These are phyloP conservation scores for Vinca major DNA, from an alignment of 305 asterid genomes.

Conservation along the genomic window DNA sequence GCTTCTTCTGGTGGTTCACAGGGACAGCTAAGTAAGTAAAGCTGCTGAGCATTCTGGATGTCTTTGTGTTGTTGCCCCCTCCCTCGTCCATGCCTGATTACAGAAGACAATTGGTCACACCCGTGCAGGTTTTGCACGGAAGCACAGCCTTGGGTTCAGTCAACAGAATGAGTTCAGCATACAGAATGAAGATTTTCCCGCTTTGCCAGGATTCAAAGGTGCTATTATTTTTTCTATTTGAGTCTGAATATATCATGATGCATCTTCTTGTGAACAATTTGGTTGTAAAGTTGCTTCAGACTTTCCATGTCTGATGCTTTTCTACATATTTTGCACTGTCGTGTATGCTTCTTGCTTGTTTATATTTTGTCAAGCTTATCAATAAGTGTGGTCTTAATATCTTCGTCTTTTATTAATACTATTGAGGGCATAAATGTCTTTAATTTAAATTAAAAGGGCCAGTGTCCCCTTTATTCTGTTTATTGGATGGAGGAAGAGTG, in stretches of 20 bases:
- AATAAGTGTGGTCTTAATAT: background rate
- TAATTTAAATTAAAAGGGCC: background rate
- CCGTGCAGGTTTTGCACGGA: constrained; percentile 89
- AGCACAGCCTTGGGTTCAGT: constrained; percentile 76
- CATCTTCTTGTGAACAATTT: background rate
- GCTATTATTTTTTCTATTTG: constrained; percentile 28
- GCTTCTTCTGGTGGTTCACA: constrained; percentile 97
- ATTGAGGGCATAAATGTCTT: background rate
- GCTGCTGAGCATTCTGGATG: background rate
- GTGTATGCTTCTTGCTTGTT: background rate
- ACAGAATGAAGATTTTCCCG: constrained; percentile 98
- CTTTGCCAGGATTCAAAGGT: constrained; percentile 98
- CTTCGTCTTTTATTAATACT: background rate
- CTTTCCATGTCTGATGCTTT: background rate
- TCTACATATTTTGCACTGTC: background rate
- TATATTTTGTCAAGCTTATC: background rate
- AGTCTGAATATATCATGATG: constrained; percentile 3
- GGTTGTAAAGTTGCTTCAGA: background rate
- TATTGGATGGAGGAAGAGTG: constrained; percentile 11
- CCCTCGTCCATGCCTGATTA: constrained; percentile 14
- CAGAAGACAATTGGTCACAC: constrained; percentile 29
- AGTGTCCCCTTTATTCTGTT: background rate
- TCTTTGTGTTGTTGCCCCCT: constrained; percentile 10
- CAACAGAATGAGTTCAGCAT: constrained; percentile 99
- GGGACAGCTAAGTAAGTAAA: constrained; percentile 69